A percentile compares a stretch with the other conserved stretches of the same genome.
Conservation (phyloP, 2,329 filamentous ascomycete genomes). For the Colletotrichum horii region DNA sequence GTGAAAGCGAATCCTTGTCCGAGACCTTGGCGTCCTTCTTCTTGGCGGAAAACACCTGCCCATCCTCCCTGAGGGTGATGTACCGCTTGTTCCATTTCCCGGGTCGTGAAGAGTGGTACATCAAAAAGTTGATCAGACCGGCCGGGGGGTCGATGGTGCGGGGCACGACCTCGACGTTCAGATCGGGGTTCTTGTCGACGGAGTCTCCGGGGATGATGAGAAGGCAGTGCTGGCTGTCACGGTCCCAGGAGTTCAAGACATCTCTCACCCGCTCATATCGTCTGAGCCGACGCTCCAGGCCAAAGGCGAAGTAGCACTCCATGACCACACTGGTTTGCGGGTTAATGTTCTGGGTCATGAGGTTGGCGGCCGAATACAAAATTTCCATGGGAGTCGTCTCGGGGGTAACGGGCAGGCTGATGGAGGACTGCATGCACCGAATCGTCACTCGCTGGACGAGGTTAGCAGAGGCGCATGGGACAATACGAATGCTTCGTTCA, state of each 20-base stretch:
- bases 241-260: constrained; percentile 92
- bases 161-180: constrained; percentile 71
- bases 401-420: constrained; percentile 74
- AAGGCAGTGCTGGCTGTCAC: constrained; percentile 77
- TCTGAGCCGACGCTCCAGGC: constrained; percentile 81
- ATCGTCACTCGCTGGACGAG: constrained; percentile 68
- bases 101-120: constrained; percentile 82
- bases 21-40: constrained; percentile 63
- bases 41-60: constrained; percentile 76
- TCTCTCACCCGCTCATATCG: constrained; percentile 87
- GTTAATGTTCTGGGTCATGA: constrained; percentile 68
- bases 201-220: constrained; percentile 67
- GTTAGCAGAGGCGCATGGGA: constrained; percentile 27
- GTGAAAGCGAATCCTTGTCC: constrained; percentile 70
- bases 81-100: constrained; percentile 90
- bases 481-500: neutral
- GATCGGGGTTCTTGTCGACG: constrained; percentile 59
- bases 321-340: constrained; percentile 72
- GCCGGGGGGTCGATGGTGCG: constrained; percentile 61
- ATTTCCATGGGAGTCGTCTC: constrained; percentile 79
- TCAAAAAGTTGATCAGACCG: constrained; percentile 67
- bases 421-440: constrained; percentile 71
- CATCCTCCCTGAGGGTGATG: constrained; percentile 74
- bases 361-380: constrained; percentile 68
- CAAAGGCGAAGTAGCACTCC: constrained; percentile 77